Evolutionary conservation across 1,139 yeast species (phyloP).

Genomic region (Kluyveromyces sp.): DNA sequence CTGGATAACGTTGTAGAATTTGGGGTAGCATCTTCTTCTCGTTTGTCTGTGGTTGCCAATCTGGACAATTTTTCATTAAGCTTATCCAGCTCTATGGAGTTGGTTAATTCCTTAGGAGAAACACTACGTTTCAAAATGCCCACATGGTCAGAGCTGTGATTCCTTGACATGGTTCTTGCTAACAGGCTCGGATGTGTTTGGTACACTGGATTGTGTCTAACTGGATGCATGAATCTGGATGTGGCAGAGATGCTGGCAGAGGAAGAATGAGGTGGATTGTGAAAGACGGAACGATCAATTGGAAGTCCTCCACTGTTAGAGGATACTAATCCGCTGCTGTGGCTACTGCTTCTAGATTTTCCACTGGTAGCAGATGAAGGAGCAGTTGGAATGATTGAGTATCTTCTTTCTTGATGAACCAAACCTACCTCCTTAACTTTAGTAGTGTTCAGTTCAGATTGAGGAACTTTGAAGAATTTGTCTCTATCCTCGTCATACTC

Average conservation of each 20-base stretch:
- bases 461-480: conserved; percentile 70
- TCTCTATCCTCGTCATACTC: conserved; percentile 75
- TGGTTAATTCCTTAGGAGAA: conserved; percentile 4
- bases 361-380: conserved; percentile 35
- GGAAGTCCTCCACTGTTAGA: conserved; percentile 12
- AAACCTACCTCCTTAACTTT: conserved; percentile 60
- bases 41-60: conserved; percentile 13
- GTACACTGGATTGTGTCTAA: conserved; percentile 10
- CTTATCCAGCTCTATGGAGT: conserved; percentile 27
- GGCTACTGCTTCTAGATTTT: conserved; percentile 8
- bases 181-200: conserved; percentile 10
- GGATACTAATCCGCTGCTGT: conserved; percentile 16
- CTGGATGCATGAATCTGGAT: conserved; percentile 6
- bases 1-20: conserved; percentile 7
- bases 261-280: conserved; percentile 11
- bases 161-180: conserved; percentile 8
- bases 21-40: background rate
- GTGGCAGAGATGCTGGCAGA: conserved; percentile 7
- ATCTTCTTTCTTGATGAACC: conserved; percentile 56
- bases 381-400: conserved; percentile 68
- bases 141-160: conserved; percentile 6
- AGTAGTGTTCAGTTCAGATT: conserved; percentile 47
- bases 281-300: conserved; percentile 5
- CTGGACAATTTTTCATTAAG: conserved; percentile 29
- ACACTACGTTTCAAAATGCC: conserved; percentile 3